Evolutionary conservation across 768 basidiomycete genomes (phyloP).

Genomic region (Naematelia aurantialba): DNA sequence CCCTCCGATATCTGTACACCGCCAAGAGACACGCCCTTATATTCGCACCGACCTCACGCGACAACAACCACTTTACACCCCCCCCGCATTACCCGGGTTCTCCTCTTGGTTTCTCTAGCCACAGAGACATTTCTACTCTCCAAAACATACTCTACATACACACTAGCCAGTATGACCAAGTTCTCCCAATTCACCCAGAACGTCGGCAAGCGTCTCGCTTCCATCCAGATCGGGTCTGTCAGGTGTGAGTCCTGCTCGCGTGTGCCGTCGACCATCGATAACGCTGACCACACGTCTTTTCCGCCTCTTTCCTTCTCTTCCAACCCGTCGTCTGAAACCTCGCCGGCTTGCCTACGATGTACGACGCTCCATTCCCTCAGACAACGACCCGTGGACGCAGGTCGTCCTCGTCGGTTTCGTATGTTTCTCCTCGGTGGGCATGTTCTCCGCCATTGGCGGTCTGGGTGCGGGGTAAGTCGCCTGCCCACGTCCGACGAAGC

Average conservation of each 20-base stretch:
- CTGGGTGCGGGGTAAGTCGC: conserved; percentile 24
- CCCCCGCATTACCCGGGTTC: no score
- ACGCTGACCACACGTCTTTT: background rate
- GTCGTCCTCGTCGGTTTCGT: conserved; percentile 34
- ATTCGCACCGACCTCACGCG: no score
- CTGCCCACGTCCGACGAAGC: background rate
- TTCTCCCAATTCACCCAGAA: background rate
- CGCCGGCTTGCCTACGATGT: background rate
- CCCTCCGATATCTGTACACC: no score
- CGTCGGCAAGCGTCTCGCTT: conserved; percentile 15
- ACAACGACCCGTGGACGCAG: conserved; percentile 32
- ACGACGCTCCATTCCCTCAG: conserved; percentile 3
- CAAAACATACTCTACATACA: background rate
- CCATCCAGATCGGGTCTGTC: conserved; percentile 21
- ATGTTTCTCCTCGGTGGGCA: conserved; percentile 35
- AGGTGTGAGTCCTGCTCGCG: conserved; percentile 18
- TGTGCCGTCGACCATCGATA: background rate
- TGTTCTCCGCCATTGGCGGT: conserved; percentile 29
- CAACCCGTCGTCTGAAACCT: background rate
- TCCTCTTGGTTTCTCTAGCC: background rate
- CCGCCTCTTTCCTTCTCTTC: background rate
- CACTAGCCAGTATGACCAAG: background rate
- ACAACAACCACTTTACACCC: no score
- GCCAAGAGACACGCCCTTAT: no score
- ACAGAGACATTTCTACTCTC: background rate